Evolutionary conservation across 2,329 filamentous ascomycete genomes (phyloP), one percentile per base, ranked within the genome.

Genomic region (Xylaria sp.): DNA sequence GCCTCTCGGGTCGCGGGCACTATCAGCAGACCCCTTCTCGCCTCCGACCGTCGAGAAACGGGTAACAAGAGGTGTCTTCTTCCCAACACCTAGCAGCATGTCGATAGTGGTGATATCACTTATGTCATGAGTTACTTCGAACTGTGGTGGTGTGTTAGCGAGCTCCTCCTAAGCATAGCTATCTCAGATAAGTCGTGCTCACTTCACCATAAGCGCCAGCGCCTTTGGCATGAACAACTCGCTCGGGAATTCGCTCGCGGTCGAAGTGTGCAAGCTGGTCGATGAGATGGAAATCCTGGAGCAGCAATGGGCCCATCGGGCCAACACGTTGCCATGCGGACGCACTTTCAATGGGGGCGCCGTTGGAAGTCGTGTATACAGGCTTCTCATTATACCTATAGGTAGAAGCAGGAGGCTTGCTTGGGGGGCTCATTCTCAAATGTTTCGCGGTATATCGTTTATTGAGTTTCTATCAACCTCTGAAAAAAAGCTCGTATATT

Each of bases 21-120:
- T 68, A 49, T 71, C 69, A 1, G 68, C 55, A 10, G 66, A 63
- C 10, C 67, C 69, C 47, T 63, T 58, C 51, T 70, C 68, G 5
- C 66, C 67, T n/a, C 54, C 67, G n/a, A 70, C 69, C 6, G 68
- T 70, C 7, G 69, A 71, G 48, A 71, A 69, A 2, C 69, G 69
- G 9, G 27, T 60, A 23, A 70, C 64, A 3, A 67, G 55, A 4
- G 69, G 68, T 2, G 69, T 71, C 57, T 67, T 67, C 63, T 70
- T 68, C 1, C 69, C 67, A 10, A 69, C 54, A 1, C 64, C 61
- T 31, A 62, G 68, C 15, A 71, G 54, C 56, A 71, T 69, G 17
- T 67, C 67, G 7, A 67, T 67, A 27, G 65, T 66, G 1, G 68
- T 71, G 29, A 67, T 56, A 27, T 69, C 68, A 17, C 67, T 66